Conservation (phyloP, 2,329 filamentous ascomycete genomes). For the Colletotrichum chlorophyti region DNA sequence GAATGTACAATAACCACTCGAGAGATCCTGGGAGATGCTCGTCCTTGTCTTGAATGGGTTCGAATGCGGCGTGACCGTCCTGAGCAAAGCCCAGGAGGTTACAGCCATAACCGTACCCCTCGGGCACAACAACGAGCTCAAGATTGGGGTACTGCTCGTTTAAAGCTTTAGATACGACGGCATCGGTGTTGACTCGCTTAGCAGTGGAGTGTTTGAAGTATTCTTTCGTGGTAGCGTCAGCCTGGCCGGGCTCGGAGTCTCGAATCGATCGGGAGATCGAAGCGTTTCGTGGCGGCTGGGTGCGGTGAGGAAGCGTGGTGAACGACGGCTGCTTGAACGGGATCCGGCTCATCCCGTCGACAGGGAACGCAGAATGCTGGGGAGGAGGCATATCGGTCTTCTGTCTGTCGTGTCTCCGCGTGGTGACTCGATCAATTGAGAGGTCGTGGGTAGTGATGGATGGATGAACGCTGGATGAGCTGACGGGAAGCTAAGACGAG, state of each 20-base stretch:
- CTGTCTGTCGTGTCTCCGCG: neutral
- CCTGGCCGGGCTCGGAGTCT: neutral
- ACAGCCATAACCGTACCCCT: constrained; percentile 30
- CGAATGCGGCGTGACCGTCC: constrained; percentile 44
- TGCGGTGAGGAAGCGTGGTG: neutral
- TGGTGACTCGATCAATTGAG: too few relatives aligned
- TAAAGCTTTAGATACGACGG: constrained; percentile 47
- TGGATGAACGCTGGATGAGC: too few relatives aligned
- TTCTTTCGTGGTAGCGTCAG: constrained; percentile 31
- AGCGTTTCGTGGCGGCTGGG: too few relatives aligned
- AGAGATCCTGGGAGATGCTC: constrained; percentile 42
- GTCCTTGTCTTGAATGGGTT: constrained; percentile 35
- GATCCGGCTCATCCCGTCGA: neutral
- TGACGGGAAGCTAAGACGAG: too few relatives aligned
- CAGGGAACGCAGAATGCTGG: too few relatives aligned
- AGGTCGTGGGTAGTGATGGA: neutral
- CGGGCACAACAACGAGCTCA: constrained; percentile 46
- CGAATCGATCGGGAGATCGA: too few relatives aligned
- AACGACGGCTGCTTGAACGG: neutral
- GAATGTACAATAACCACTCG: constrained; percentile 45
- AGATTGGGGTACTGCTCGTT: constrained; percentile 51
- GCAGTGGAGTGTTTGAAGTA: constrained; percentile 50
- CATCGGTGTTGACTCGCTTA: constrained; percentile 49
- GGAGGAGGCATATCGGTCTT: neutral
- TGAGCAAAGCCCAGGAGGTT: constrained; percentile 51